Base-by-base conservation (phyloP, 1,284 basidiomycete genomes). In the Sanghuangporus weigelae region DNA sequence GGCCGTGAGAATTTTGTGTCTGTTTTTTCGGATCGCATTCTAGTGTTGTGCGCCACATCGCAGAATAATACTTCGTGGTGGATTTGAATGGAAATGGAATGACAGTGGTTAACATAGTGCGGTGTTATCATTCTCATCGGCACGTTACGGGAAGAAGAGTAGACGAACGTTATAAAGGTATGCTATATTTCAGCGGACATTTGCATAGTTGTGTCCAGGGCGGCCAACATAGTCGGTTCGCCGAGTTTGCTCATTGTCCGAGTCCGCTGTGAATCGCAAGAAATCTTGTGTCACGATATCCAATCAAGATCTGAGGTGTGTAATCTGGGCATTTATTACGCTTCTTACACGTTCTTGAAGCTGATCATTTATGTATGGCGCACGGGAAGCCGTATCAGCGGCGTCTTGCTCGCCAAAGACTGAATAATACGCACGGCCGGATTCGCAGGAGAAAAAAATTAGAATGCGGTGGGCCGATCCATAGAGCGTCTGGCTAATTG, bases 391-490 rank as follows among this genome's bases (percentile, higher is more conserved):
- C 6, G 50, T 8, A 55, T 56, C 40, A 56, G 23, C 39, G 60
- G 60, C 19, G 49, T 44, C 36, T 42, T 55, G 60, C 51, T 40
- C 49, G 40, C n/a, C 16, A 16, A 53, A 36, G 44, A 39, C 26
- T 39, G 38, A 46, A 14, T 6, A 26, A 39, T 56, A 55, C 53
- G 26, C 26, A 31, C 26, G 19, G 23, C 60, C 36, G 39, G 46
- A 61, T 55, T 39, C 50, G 60, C 54, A 55, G 51, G 36, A 36
- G 23, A 35, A 48, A 36, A 53, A 42, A 56, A 39, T 56, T 55
- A 56, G 51, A 61, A 19, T 0, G 26, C 26, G 26, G 38, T 8
- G 10, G 23, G 31, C 26, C 21, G 56, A 57, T 19, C 2, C 50
- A 31, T 35, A 38, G 10, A 23, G 26, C 31, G 46, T 40, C 59